Evolutionary conservation across 345 rosid species (phyloP), one percentile per base, ranked within the genome.

Genomic region (Rhodamnia rubescens): DNA sequence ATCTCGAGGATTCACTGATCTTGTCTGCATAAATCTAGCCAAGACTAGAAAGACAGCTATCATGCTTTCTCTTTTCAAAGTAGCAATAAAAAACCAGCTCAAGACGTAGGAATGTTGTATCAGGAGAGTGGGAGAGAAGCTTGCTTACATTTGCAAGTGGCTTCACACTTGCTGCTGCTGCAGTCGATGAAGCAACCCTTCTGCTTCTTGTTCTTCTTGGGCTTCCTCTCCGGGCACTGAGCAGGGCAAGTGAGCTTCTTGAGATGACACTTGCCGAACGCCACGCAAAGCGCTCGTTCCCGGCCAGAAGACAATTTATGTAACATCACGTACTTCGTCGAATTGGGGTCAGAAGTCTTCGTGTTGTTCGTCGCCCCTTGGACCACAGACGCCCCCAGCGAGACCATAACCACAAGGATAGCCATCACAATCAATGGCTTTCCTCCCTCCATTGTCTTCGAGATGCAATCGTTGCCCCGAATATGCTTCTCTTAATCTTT

Each of bases 161-260:
- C 95, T 89, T 96, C 98, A 58, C 96, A 94, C 87, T 94, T 69
- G 80, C 80, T 94, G 93, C 90, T 91, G 87, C 92, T 89, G 90
- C 97, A 95, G 64, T 95, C 91, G 84, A 96, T 82, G 87, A 87
- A 91, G 91, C 99, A 96, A 42, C 93, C 95, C 87, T 94, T 96
- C 8, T 85, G 86, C 91, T 92, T 85, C 92, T 87, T 94, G 93
- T 92, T 94, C 83, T 84, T 88, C 88, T 81, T 85, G 5, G 98
- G 98, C 91, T 91, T 96, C 91, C 92, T 93, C 85, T 75, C n/a
- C 0, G 95, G 91, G 88, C 98, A 96, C 64, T 95, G 92, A 61
- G 90, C 36, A 2, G 99, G 99, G 74, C 98, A 96, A 13, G 86
- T 89, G 12, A 96, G 93, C 5, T 58, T 87, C 87, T 87, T 89